phyloP scores from a whole-genome alignment of 768 basidiomycete species.

The Kwoniella sp. region DNA sequence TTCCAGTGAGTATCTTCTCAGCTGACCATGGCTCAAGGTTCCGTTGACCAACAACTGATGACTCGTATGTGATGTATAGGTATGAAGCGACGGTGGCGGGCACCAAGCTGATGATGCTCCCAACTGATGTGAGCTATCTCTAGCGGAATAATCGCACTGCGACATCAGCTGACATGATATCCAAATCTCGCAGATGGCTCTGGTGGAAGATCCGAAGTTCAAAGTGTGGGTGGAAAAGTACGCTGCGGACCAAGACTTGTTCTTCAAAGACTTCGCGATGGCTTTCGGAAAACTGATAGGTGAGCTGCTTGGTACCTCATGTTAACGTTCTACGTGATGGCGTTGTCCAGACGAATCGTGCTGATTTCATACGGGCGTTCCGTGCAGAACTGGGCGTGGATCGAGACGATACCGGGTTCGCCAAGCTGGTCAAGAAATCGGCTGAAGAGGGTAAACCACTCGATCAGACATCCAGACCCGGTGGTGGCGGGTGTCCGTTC shows the following conservation, averaged over 20 bases:
- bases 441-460: slow-evolving; percentile 53
- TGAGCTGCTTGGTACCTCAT: slow-evolving; percentile 11
- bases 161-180: slow-evolving; percentile 17
- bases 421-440: slow-evolving; percentile 52
- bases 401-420: slow-evolving; percentile 54
- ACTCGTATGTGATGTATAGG: slow-evolving; percentile 22
- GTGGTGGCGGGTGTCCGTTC: slow-evolving; percentile 54
- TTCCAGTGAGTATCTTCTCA: slow-evolving; percentile 44
- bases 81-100: slow-evolving; percentile 55
- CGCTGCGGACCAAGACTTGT: slow-evolving; percentile 53
- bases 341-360: neutral
- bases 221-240: slow-evolving; percentile 55
- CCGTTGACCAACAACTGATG: neutral
- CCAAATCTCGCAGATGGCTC: slow-evolving; percentile 45
- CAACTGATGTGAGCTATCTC: slow-evolving; percentile 50
- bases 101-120: slow-evolving; percentile 57
- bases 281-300: slow-evolving; percentile 56
- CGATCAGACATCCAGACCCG: slow-evolving; percentile 38
- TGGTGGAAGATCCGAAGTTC: slow-evolving; percentile 53
- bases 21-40: neutral
- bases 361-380: too few relatives aligned
- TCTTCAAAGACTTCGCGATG: slow-evolving; percentile 55
- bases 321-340: neutral
- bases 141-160: neutral
- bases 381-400: slow-evolving; percentile 54